These are phyloP conservation scores for Austropuccinia psidii DNA, from an alignment of 1,284 basidiomycete genomes.

Conservation along the genomic window DNA sequence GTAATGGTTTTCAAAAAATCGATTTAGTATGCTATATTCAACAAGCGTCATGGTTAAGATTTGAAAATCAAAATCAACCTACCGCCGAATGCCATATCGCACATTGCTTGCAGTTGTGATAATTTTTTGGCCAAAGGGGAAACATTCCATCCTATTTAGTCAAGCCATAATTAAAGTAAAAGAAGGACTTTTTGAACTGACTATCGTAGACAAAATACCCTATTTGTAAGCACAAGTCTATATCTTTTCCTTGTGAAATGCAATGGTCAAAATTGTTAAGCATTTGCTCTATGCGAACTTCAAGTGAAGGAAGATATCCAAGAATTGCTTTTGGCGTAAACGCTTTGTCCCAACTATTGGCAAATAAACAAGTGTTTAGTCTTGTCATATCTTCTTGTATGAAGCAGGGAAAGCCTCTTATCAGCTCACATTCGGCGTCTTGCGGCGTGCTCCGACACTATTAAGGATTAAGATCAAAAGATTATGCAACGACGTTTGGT, in stretches of 20 bases:
- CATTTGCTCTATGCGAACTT: constrained; percentile 13
- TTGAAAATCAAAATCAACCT: background rate
- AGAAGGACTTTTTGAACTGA: background rate
- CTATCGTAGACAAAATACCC: constrained; percentile 34
- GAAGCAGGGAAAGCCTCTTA: background rate
- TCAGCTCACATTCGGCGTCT: constrained; percentile 27
- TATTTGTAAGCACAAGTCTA: constrained; percentile 26
- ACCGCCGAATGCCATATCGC: constrained; percentile 35
- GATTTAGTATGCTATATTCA: background rate
- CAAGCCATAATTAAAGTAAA: background rate
- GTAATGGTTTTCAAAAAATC: background rate
- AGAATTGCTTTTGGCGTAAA: constrained; percentile 31
- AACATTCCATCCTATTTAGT: background rate
- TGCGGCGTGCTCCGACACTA: constrained; percentile 26
- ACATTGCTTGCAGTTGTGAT: constrained; percentile 2
- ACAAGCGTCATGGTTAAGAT: background rate
- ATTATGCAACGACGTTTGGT: background rate
- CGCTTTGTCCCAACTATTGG: constrained; percentile 23
- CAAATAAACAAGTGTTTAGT: background rate
- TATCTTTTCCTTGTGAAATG: background rate
- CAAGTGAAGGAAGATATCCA: constrained; percentile 21
- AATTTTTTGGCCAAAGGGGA: background rate
- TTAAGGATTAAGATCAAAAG: background rate
- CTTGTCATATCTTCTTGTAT: background rate
- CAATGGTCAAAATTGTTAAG: constrained; percentile 5